Conservation (phyloP, 495 filamentous ascomycete species). For the Aspergillus biplanus region DNA sequence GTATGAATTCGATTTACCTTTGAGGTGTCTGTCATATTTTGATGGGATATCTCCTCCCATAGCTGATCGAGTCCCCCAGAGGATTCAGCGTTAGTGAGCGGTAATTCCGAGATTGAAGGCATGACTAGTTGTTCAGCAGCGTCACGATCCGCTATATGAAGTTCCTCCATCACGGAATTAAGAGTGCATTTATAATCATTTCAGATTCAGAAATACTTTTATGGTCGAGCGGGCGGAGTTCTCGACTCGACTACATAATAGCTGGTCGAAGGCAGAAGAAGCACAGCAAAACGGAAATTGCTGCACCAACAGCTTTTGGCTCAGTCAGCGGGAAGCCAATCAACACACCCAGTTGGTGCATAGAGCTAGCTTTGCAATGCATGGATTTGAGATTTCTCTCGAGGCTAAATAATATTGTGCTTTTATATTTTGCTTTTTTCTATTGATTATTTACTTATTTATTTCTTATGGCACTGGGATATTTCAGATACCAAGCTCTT, state of each 20-base stretch:
- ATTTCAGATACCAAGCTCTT: constrained; percentile 56
- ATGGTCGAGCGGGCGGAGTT: not conserved
- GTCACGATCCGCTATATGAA: constrained; percentile 37
- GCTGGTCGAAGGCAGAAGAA: not conserved
- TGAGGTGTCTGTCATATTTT: constrained; percentile 24
- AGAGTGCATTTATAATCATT: not conserved
- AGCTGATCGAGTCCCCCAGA: constrained; percentile 28
- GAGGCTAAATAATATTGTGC: no score
- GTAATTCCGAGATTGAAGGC: constrained; percentile 21
- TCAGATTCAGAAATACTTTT: not conserved
- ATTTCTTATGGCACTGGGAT: constrained; percentile 9
- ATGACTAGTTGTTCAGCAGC: constrained; percentile 24
- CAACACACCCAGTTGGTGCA: not conserved
- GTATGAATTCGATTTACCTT: constrained; percentile 25
- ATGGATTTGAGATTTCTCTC: no score
- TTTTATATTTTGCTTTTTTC: not conserved
- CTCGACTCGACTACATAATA: not conserved
- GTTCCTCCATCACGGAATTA: constrained; percentile 34
- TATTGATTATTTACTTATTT: not conserved
- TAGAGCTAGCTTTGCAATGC: no score
- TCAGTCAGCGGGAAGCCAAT: not conserved
- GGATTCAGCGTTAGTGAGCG: constrained; percentile 14
- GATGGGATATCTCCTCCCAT: constrained; percentile 37
- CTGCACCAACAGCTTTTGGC: not conserved
- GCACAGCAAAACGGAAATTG: not conserved